Base-by-base conservation (phyloP, 177 flowering plant species). In the Tripterygium wilfordii region DNA sequence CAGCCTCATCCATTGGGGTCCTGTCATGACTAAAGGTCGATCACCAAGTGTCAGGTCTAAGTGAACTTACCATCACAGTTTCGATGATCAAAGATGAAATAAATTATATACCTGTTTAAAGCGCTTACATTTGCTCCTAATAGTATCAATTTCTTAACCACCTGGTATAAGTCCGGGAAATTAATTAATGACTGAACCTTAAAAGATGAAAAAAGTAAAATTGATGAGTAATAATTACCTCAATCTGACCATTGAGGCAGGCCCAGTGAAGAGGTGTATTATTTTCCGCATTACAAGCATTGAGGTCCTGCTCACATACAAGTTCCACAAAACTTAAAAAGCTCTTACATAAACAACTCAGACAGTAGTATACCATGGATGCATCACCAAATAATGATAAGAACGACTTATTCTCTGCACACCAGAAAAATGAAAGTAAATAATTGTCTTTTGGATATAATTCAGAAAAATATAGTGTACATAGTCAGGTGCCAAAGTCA, bases 211-310 rank as follows among this genome's bases (percentile, higher is more conserved):
- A 15, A 23, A 8, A 17, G 32, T 7, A 2, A 3, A 16, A 4
- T 21, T 7, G 36, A 33, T 88, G 79, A 2, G 18, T 14, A 16
- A 24, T 12, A 20, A 45, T 53, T 66, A 89, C 97, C 91, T 90
- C 87, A 41, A 72, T 36, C 62, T 79, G 98, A 16, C 95, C 96
- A 58, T 87, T 90, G 44, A 90, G 87, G 68, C 96, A 85, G 40
- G 96, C 98, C 85, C 88, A 90, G 40, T 90, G 98, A 55, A 90
- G 85, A 55, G 98, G 85, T 0, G 98, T 82, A 52, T 90, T 90
- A 38, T 79, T 81, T 76, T 90, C 96, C 46, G 21, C 56, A 56
- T 90, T 90, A 28, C 58, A 46, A 49, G 80, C 79, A 69, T 87
- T 79, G n/a, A 82, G 54, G 66, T 87, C 85, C 97, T 90, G 79